Conservation (phyloP, 2,329 filamentous ascomycete genomes). For the Verticillium albo-atrum region DNA sequence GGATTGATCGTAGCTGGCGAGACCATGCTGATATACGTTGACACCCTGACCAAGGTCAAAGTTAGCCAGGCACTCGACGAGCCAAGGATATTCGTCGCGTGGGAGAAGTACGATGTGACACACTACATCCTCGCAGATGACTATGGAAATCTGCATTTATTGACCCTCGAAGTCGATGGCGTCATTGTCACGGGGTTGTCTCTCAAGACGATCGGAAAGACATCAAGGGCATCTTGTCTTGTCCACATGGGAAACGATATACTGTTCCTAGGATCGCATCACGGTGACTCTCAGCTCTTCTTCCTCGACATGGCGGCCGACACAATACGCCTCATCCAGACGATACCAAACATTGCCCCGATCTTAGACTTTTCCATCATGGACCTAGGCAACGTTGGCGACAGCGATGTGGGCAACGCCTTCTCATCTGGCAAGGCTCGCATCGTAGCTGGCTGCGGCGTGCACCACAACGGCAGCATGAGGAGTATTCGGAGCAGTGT, state of each 20-base stretch:
- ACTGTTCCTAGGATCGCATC: conserved; percentile 86
- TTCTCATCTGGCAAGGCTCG: conserved; percentile 94
- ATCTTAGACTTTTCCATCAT: conserved; percentile 93
- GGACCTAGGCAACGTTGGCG: conserved; percentile 87
- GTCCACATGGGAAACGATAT: conserved; percentile 71
- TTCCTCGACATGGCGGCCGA: conserved; percentile 40
- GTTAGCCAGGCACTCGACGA: conserved; percentile 64
- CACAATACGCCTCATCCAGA: conserved; percentile 65
- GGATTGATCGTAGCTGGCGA: conserved; percentile 74
- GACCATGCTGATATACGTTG: conserved; percentile 79
- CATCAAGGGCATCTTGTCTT: conserved; percentile 71
- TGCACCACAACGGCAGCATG: conserved; percentile 81
- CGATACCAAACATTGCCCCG: conserved; percentile 79
- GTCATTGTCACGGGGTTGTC: conserved; percentile 69
- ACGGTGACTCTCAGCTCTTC: conserved; percentile 85
- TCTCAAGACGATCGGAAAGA: conserved; percentile 58
- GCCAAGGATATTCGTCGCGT: conserved; percentile 84
- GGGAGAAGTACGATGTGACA: conserved; percentile 77
- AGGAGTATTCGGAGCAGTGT: conserved; percentile 91
- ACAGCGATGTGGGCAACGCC: conserved; percentile 71
- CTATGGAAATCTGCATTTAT: conserved; percentile 79
- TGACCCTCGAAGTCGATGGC: conserved; percentile 68
- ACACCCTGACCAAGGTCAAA: conserved; percentile 66
- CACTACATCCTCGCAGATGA: conserved; percentile 89
- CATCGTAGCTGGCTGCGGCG: conserved; percentile 89